Base-by-base conservation (phyloP, 1,284 basidiomycete genomes). In the Moesziomyces sp. region DNA sequence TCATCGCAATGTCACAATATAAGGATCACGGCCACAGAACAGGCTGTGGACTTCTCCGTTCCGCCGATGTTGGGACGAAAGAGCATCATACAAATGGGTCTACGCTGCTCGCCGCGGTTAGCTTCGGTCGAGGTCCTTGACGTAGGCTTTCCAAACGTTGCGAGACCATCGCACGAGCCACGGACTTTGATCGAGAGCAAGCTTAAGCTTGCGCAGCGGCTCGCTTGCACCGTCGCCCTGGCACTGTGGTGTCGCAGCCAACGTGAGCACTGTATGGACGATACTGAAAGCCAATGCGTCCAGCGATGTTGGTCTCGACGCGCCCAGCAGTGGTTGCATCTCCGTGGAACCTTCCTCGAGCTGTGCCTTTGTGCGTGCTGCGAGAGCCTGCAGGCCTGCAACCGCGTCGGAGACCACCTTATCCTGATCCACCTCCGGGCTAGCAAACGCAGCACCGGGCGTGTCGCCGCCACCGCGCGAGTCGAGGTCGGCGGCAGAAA, bases 201-300 rank as follows among this genome's bases (percentile, higher is more conserved):
- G 43, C 45, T 71, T 70, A 35, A 73, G 56, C 30, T 47, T 40
- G 4, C n/a, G 42, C 3, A 74, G 56, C 5, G 66, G 59, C 35
- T 52, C 53, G 34, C 58, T 66, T 1, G 16, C 42, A 19, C 3
- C 16, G 6, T 42, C 51, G 13, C 28, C 55, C 23, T 62, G 56
- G 14, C 57, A 38, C 44, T 62, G 63, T 9, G 71, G 65, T 11
- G 68, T 76, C 6, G 70, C 73, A 16, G 77, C 64, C 5, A 79
- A 55, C 9, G 77, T 73, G 11, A 79, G 47, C 1, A 74, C 42
- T 1, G 74, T 79, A 58, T 79, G 75, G 8, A 79, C 51, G 34
- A 70, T 50, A 48, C 75, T 66, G 53, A 79, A 77, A 9, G 69
- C 60, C 40, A 74, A 23, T 13, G 77, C 77, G 28, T 79, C 77